phyloP scores from a whole-genome alignment of 148 eudicot genomes.

The Simmondsia chinensis region DNA sequence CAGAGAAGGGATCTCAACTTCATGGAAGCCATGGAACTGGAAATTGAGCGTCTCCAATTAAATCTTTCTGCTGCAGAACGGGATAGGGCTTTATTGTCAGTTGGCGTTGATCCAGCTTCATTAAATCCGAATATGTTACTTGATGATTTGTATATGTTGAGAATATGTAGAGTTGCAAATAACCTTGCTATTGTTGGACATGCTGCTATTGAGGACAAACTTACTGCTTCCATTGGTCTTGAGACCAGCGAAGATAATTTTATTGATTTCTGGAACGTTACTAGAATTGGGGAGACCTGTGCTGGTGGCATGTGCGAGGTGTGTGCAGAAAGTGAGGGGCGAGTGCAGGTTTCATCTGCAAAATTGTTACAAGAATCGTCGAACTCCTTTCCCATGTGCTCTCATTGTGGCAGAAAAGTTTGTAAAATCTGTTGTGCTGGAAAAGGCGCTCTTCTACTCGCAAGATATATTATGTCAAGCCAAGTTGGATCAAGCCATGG shows the following conservation, averaged over 20 bases:
- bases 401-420: constrained; percentile 68
- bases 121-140: constrained; percentile 80
- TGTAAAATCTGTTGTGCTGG: constrained; percentile 91
- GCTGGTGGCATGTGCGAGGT: constrained; percentile 74
- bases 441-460: constrained; percentile 76
- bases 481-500: constrained; percentile 57
- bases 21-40: constrained; percentile 87
- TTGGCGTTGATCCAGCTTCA: constrained; percentile 86
- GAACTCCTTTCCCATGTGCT: constrained; percentile 38
- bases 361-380: constrained; percentile 27
- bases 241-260: constrained; percentile 28
- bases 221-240: constrained; percentile 66
- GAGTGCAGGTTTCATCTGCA: constrained; percentile 15
- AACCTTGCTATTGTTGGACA: constrained; percentile 81
- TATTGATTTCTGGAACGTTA: constrained; percentile 87
- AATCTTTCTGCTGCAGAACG: constrained; percentile 93
- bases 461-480: constrained; percentile 34
- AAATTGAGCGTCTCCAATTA: constrained; percentile 68
- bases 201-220: constrained; percentile 73
- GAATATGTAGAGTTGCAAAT: constrained; percentile 66
- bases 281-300: constrained; percentile 62
- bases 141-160: constrained; percentile 56
- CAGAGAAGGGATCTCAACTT: constrained; percentile 63
- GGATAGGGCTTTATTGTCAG: constrained; percentile 76
- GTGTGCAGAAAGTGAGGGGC: constrained; percentile 45